Percentiles rank a stretch among this genome's conserved stretches.
Evolutionary conservation across 805 yeast genomes (phyloP).

Genomic region (Yamadazyma sp.): DNA sequence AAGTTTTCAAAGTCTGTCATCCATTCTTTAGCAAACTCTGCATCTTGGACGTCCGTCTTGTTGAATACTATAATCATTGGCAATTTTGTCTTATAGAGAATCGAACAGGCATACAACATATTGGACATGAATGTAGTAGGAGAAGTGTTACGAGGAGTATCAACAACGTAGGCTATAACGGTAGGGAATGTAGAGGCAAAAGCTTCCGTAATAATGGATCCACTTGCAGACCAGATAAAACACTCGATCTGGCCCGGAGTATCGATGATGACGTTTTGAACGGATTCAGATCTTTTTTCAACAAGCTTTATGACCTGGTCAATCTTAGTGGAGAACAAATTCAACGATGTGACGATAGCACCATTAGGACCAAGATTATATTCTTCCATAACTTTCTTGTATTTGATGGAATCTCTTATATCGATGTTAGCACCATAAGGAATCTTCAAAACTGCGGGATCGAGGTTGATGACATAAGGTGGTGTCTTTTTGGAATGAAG

Average conservation of each 20-base stretch:
- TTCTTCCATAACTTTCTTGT: constrained; percentile 94
- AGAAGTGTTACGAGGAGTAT: constrained; percentile 90
- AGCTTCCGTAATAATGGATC: constrained; percentile 93
- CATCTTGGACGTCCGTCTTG: constrained; percentile 85
- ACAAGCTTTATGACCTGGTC: constrained; percentile 90
- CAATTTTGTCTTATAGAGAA: constrained; percentile 88
- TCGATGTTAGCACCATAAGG: constrained; percentile 95
- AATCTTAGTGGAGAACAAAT: constrained; percentile 89
- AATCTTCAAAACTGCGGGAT: constrained; percentile 93
- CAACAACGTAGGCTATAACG: constrained; percentile 91
- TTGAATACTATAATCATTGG: constrained; percentile 97
- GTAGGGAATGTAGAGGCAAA: constrained; percentile 96
- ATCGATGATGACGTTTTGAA: constrained; percentile 78
- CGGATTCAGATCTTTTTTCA: constrained; percentile 65
- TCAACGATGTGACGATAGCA: constrained; percentile 93
- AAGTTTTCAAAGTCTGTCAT: constrained; percentile 94
- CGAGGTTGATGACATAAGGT: constrained; percentile 91
- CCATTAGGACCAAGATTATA: constrained; percentile 97
- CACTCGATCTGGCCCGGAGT: constrained; percentile 99
- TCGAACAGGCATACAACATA: constrained; percentile 97
- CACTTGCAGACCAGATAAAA: constrained; percentile 98
- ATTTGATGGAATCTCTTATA: constrained; percentile 93
- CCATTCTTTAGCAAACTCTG: constrained; percentile 92
- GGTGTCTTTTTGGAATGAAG: constrained; percentile 68
- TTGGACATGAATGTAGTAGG: constrained; percentile 98